Conservation (phyloP, 2,329 filamentous ascomycete genomes). For the Juglanconis oblonga region DNA sequence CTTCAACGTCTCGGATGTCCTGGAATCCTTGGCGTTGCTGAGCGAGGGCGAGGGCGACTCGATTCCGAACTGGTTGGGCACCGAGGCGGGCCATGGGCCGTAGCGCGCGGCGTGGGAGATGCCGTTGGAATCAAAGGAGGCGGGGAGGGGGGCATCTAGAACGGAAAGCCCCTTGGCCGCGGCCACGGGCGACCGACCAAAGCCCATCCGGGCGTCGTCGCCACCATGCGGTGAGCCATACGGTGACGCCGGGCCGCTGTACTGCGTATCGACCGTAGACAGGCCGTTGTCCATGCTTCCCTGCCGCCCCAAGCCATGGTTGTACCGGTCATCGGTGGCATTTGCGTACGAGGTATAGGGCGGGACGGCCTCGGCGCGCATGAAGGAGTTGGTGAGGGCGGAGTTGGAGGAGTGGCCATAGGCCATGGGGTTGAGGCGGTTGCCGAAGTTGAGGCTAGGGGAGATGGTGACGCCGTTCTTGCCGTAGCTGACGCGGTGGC, state of each 20-base stretch:
- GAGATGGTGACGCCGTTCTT: slow-evolving; percentile 65
- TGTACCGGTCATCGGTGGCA: slow-evolving; percentile 39
- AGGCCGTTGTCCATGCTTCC: slow-evolving; percentile 54
- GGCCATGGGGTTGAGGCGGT: slow-evolving; percentile 63
- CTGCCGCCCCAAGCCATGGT: slow-evolving; percentile 44
- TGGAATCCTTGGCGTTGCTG: slow-evolving; percentile 56
- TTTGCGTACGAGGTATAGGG: slow-evolving; percentile 49
- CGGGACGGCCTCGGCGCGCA: slow-evolving; percentile 54
- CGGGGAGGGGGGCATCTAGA: slow-evolving; percentile 85
- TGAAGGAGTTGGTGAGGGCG: slow-evolving; percentile 71
- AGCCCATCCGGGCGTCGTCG: slow-evolving; percentile 57
- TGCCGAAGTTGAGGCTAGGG: slow-evolving; percentile 56
- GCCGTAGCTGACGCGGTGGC: slow-evolving; percentile 81
- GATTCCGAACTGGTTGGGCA: slow-evolving; percentile 86
- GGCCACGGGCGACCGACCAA: slow-evolving; percentile 72
- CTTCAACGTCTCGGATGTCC: slow-evolving; percentile 63
- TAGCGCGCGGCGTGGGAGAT: slow-evolving; percentile 88
- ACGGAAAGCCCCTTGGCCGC: slow-evolving; percentile 76
- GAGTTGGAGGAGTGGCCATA: slow-evolving; percentile 64
- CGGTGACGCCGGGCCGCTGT: slow-evolving; percentile 52
- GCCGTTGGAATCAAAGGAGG: slow-evolving; percentile 94
- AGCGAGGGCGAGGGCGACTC: slow-evolving; percentile 80
- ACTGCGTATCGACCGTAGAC: slow-evolving; percentile 57
- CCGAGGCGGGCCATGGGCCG: slow-evolving; percentile 86
- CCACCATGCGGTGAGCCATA: slow-evolving; percentile 85